Evolutionary conservation across 1,284 basidiomycete species (phyloP).

Genomic region (Leccinum laetum): DNA sequence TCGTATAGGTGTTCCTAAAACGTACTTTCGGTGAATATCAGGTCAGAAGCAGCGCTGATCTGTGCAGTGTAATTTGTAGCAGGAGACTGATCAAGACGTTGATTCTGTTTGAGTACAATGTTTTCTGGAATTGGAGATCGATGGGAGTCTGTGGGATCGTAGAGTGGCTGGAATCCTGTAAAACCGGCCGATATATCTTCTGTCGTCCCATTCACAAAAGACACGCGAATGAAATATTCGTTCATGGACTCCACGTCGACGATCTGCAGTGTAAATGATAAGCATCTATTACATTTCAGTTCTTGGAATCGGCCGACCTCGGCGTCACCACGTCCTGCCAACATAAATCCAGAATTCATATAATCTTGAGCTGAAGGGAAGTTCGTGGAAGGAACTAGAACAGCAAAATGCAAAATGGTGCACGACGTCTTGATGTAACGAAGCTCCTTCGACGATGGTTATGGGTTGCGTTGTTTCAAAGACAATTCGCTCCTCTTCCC

Average conservation of each 20-base stretch:
- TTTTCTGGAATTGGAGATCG: neutral
- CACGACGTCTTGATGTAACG: constrained; percentile 1
- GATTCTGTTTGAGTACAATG: neutral
- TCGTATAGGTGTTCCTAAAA: neutral
- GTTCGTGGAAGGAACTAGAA: constrained; percentile 19
- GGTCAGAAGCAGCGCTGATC: neutral
- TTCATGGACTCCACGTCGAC: too few species aligned
- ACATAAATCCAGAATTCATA: neutral
- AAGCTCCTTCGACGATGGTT: neutral
- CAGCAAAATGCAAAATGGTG: neutral
- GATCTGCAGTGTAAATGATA: too few species aligned
- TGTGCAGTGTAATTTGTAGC: constrained; percentile 7
- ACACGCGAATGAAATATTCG: too few species aligned
- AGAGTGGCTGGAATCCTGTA: constrained; percentile 8
- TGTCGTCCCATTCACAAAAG: constrained; percentile 1
- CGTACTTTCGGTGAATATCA: constrained; percentile 4
- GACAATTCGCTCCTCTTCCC: too few species aligned
- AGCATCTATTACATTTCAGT: too few species aligned
- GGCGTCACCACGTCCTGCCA: neutral
- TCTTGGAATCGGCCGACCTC: neutral
- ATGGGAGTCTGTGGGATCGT: neutral
- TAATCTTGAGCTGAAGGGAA: constrained; percentile 14
- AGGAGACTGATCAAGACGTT: neutral
- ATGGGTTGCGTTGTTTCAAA: too few species aligned
- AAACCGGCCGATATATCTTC: constrained; percentile 5